Evolutionary conservation across 495 filamentous ascomycete species (phyloP).

Genomic region (Penicillium tannophilum): DNA sequence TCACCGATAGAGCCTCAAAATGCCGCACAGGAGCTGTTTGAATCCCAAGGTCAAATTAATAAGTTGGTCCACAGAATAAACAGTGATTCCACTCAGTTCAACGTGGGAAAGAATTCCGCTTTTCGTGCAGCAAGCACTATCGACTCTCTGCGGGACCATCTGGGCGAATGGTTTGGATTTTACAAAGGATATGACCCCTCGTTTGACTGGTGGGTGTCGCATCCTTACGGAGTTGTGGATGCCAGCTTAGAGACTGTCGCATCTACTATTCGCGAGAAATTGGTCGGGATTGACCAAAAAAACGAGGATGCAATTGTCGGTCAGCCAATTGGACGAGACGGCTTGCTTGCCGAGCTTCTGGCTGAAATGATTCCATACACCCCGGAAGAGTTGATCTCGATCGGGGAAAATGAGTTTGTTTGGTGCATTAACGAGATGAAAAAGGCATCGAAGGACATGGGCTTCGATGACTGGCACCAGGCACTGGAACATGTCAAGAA

Average conservation of each 20-base stretch:
- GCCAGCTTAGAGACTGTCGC: constrained; percentile 26
- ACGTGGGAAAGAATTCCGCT: constrained; percentile 41
- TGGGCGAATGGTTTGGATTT: constrained; percentile 45
- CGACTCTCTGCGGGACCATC: constrained; percentile 31
- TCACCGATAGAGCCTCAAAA: constrained; percentile 34
- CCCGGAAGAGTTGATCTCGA: constrained; percentile 51
- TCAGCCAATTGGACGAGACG: constrained; percentile 50
- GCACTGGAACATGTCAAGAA: constrained; percentile 56
- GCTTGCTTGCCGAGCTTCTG: constrained; percentile 30
- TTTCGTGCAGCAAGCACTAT: constrained; percentile 42
- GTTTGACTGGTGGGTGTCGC: constrained; percentile 53
- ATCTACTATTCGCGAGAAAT: constrained; percentile 32
- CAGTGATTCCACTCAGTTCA: background rate
- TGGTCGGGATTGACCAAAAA: constrained; percentile 42
- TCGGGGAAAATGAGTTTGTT: constrained; percentile 34
- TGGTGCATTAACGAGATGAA: constrained; percentile 31
- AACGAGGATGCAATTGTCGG: constrained; percentile 50
- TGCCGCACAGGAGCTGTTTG: constrained; percentile 35
- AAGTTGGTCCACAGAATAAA: constrained; percentile 24
- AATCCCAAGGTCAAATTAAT: constrained; percentile 23
- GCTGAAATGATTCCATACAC: constrained; percentile 28
- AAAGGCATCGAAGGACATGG: constrained; percentile 26
- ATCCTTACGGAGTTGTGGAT: constrained; percentile 38
- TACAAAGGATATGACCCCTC: constrained; percentile 50
- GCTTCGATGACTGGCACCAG: constrained; percentile 40